Base-by-base conservation (phyloP, 345 rosid species). In the Eucalyptus victrix region DNA sequence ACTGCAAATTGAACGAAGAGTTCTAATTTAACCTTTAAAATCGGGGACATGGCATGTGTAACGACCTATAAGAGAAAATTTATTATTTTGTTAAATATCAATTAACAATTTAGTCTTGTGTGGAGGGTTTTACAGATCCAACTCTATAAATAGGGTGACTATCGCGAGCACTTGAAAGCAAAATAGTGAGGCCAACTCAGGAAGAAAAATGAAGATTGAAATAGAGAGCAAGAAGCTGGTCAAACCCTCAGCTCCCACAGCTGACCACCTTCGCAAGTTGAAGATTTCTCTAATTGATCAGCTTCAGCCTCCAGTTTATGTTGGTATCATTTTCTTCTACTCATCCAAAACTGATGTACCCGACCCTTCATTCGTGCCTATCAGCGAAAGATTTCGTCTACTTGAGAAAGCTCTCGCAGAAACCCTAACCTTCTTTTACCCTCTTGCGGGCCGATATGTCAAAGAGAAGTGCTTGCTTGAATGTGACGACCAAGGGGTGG, bases 201-300 rank as follows among this genome's bases (percentile, higher is more conserved):
- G 80, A 18, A 9, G 12, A 18, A 69, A 69, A 17, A 69, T 89
- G 94, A 89, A 89, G 54, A 90, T 94, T 80, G 89, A 90, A 58
- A 88, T 92, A 24, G 45, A 89, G 80, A 91, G 93, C 37, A 91
- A 88, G 88, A 93, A 93, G 47, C 58, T 92, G 88, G 89, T 93
- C 91, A 92, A 90, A 85, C 96, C 95, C 81, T 93, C 94, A 40
- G 86, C 89, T 53, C 94, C 94, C 34, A 93, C 95, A 28, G 95
- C 93, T 49, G 40, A 86, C 80, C 92, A 94, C 37, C 92, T 90
- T 15, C 90, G 89, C 47, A 89, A 85, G 83, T 58, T 92, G 58
- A 91, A 89, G 30, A 87, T 92, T 86, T 93, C 96, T 72, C 85
- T 93, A 44, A 94, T 87, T 23, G 88, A 93, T 90, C 95, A 93